Evolutionary conservation across 129 eudicot genomes (phyloP), one percentile per base, ranked within the genome.

Genomic region (Erigeron canadensis): DNA sequence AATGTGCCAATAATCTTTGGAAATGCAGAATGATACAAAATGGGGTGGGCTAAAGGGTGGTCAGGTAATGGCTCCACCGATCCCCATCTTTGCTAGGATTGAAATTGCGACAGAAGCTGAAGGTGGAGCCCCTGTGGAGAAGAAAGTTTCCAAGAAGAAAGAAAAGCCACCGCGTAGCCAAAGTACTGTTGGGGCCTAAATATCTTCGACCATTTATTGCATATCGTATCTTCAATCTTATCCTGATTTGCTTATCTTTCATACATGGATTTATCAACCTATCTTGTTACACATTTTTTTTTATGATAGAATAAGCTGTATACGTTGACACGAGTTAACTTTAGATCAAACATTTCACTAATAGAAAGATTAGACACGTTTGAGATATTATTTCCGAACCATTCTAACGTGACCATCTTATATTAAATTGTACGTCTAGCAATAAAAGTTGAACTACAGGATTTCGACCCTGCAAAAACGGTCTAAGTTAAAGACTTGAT

Each of bases 31-130:
- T 54, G 97, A 95, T 13, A 87, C 96, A n/a, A 84, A 77, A 41
- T 95, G 99, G 99, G 97, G 99, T 18, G 97, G 91, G 76, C 83
- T 95, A 38, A 95, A 90, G 80, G 81, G 82, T 4, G 91, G 97
- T 69, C 95, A 86, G 10, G 75, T 90, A 72, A 88, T 82, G 91
- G 91, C 91, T 55, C 89, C 81, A 65, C 89, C 99, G 13, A 78
- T 58, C 57, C 97, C 99, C 21, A 80, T 95, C 54, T 95, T 95
- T 39, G 88, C 95, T 16, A 90, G 83, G 72, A 81, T 95, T 8
- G 97, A 90, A 77, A 73, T 50, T 6, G 71, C 39, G 12, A 18
- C 69, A 0, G 89, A 85, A 53, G 72, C 22, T 7, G 82, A 74
- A 43, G 77, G 55, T 74, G 79, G 70, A 28, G 38, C 23, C 61